phyloP scores from a whole-genome alignment of 2,329 filamentous ascomycete species.

The Aspergillus amoenus region DNA sequence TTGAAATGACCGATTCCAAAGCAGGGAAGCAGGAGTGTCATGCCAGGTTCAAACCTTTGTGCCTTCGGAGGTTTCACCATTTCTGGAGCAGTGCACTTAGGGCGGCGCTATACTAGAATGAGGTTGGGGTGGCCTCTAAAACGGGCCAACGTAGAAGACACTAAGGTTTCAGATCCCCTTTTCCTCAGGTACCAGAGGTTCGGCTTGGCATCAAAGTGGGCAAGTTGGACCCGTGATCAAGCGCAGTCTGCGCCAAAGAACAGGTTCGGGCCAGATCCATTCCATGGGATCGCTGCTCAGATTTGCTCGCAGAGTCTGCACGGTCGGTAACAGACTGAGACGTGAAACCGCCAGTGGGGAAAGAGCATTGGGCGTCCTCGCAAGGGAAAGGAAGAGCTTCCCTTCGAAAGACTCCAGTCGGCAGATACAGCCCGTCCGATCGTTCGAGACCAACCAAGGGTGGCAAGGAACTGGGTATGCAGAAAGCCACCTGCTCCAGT shows the following conservation, averaged over 20 bases:
- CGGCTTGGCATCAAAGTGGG: constrained; percentile 7
- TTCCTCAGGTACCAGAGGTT: constrained; percentile 11
- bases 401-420: not conserved
- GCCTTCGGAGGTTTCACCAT: constrained; percentile 22
- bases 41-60: constrained; percentile 17
- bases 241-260: not conserved
- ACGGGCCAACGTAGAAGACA: constrained; percentile 6
- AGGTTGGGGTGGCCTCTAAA: constrained; percentile 17
- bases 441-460: not conserved
- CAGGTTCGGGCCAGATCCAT: not conserved
- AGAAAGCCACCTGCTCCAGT: not conserved
- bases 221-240: not conserved
- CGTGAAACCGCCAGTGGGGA: constrained; percentile 5
- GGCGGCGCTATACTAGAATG: constrained; percentile 6
- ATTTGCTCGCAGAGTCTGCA: not conserved
- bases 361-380: not conserved
- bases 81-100: constrained; percentile 20
- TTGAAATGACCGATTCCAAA: constrained; percentile 2
- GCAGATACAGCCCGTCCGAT: not conserved
- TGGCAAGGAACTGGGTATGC: not conserved
- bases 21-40: not conserved
- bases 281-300: not conserved
- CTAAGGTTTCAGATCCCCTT: constrained; percentile 16
- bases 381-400: constrained; percentile 2
- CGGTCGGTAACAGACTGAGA: not conserved